Base-by-base conservation (phyloP, 768 basidiomycete genomes). In the Mycena rebaudengoi region DNA sequence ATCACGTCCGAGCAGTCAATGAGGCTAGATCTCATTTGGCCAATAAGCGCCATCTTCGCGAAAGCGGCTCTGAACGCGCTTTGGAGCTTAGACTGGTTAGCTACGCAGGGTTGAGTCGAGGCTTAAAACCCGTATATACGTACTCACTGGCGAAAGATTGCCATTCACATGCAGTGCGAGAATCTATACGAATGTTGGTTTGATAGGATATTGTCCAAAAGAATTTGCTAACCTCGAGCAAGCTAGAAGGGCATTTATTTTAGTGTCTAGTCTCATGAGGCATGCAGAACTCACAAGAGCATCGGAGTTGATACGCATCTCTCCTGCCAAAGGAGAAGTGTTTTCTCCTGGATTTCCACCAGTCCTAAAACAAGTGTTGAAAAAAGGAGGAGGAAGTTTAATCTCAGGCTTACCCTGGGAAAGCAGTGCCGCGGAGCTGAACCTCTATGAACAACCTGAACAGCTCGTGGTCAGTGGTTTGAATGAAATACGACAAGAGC, bases 1-100 rank as follows among this genome's bases (percentile, higher is more conserved):
- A 79, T 75, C 49, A 77, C 74, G 29, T 79, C 77, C 4, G 77
- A 78, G 66, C 79, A 80, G 66, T 79, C 79, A 40, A 76, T 57
- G 57, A 79, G 60, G 1, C 61, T 59, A 26, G 33, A 43, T 13
- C 21, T 26, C 48, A 76, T 70, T 35, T 78, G 73, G 18, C 76
- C 78, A 37, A 76, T 60, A 16, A 73, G 58, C 5, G 74, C 70
- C 32, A 79, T 65, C 69, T 79, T 79, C 14, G 64, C 62, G 74
- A 78, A 76, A 7, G 74, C 78, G 16, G 62, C 68, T 21, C 51
- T 46, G 73, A 78, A 78, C 12, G 60, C 68, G n/a, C 41, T 29
- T 45, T 67, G 60, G 55, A 76, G 67, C 45, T 62, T 61, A 11
- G 65, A 63, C 43, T 76, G 74, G 62, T 76, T 62, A 52, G 56